Evolutionary conservation across 2,329 filamentous ascomycete genomes (phyloP).

Genomic region (Diaporthe caulivora): DNA sequence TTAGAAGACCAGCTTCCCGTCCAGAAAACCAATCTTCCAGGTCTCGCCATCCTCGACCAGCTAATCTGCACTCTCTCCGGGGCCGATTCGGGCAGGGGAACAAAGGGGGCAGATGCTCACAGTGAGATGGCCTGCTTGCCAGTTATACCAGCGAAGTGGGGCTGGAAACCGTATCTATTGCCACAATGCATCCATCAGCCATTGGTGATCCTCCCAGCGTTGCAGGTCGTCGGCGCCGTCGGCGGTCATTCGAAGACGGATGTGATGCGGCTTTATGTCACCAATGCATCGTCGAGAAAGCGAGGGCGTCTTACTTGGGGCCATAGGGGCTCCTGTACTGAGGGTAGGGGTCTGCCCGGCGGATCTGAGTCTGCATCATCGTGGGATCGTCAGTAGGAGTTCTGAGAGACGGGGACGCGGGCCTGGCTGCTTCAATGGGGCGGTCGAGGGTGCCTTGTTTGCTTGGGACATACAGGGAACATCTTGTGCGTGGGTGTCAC

Average conservation of each 20-base stretch:
- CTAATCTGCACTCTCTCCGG: neutral
- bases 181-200: conserved; percentile 46
- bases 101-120: conserved; percentile 58
- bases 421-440: conserved; percentile 7
- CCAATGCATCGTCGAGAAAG: conserved; percentile 6
- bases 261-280: neutral
- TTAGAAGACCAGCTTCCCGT: neutral
- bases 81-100: neutral
- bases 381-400: conserved; percentile 47
- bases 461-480: conserved; percentile 46
- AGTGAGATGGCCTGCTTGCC: conserved; percentile 58
- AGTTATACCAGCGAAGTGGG: conserved; percentile 67
- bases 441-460: neutral
- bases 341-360: conserved; percentile 50
- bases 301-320: conserved; percentile 69
- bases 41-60: neutral
- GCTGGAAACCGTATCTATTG: conserved; percentile 70
- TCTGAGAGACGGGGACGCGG: neutral
- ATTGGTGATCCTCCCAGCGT: conserved; percentile 6
- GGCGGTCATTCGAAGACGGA: neutral
- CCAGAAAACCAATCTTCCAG: neutral
- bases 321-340: conserved; percentile 73
- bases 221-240: neutral
- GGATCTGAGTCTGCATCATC: conserved; percentile 58
- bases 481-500: conserved; percentile 44